Percentiles rank a stretch among this genome's conserved stretches.
Conservation (phyloP, 78 protist genomes). For the Monosiga brevicollis region DNA sequence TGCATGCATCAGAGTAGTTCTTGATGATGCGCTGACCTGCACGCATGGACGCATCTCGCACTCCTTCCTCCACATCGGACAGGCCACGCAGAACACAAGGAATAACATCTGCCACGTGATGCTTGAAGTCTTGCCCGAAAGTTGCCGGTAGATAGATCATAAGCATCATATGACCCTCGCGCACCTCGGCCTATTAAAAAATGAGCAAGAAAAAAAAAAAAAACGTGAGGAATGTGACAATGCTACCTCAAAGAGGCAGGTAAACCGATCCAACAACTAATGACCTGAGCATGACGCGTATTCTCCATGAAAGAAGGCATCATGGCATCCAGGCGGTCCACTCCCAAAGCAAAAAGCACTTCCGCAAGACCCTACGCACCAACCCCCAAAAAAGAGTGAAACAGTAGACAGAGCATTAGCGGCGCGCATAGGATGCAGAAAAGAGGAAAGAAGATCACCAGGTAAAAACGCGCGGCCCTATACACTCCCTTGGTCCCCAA, state of each 20-base stretch:
- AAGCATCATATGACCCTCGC: slow-evolving; percentile 47
- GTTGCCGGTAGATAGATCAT: slow-evolving; percentile 29
- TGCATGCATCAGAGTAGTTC: slow-evolving; percentile 39
- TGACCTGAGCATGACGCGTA: background rate
- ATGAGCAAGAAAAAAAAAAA: background rate
- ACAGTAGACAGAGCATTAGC: slow-evolving; percentile 55
- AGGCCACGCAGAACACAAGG: slow-evolving; percentile 28
- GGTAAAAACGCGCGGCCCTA: too few relatives aligned
- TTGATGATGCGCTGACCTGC: slow-evolving; percentile 70
- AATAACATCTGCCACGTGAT: slow-evolving; percentile 36
- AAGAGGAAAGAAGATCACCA: background rate
- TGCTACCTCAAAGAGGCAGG: background rate
- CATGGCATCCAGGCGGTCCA: slow-evolving; percentile 38
- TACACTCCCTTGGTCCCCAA: too few relatives aligned
- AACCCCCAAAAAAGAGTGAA: too few relatives aligned
- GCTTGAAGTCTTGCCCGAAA: slow-evolving; percentile 46
- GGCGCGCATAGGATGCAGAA: background rate
- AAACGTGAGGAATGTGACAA: background rate
- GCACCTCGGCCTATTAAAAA: slow-evolving; percentile 7
- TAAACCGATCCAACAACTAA: background rate
- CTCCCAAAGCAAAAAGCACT: slow-evolving; percentile 17
- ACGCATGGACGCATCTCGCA: slow-evolving; percentile 65
- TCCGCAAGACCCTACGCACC: slow-evolving; percentile 16
- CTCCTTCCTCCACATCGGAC: slow-evolving; percentile 70
- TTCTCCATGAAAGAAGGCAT: slow-evolving; percentile 44